Conservation (phyloP, 1,284 basidiomycete genomes). For the Phylloporus sp. region DNA sequence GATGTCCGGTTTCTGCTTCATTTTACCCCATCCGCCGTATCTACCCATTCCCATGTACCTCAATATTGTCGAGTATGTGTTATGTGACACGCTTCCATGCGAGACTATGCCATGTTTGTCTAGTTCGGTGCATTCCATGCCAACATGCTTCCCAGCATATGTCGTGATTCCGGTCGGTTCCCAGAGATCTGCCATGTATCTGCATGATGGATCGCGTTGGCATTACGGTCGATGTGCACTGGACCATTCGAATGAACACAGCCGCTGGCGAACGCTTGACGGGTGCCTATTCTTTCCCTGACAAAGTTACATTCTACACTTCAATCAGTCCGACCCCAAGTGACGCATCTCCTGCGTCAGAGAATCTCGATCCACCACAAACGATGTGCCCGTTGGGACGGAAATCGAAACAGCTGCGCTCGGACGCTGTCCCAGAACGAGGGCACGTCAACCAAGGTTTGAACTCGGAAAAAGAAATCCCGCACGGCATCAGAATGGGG, state of each 20-base stretch:
- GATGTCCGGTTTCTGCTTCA: constrained; percentile 28
- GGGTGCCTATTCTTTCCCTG: constrained; percentile 19
- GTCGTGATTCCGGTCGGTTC: constrained; percentile 19
- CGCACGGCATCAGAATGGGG: constrained; percentile 2
- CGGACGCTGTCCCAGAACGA: background rate
- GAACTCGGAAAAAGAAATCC: background rate
- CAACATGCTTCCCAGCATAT: constrained; percentile 13
- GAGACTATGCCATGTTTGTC: constrained; percentile 12
- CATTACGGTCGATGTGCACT: background rate
- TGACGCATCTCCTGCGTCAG: constrained; percentile 1
- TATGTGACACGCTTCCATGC: constrained; percentile 27
- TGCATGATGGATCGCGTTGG: background rate
- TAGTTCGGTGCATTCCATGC: constrained; percentile 14
- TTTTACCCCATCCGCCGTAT: constrained; percentile 16
- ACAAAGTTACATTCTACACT: constrained; percentile 26
- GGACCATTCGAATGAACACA: constrained; percentile 24
- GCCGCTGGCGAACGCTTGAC: constrained; percentile 20
- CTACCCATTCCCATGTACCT: constrained; percentile 34
- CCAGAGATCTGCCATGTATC: constrained; percentile 15
- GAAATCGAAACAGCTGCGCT: background rate
- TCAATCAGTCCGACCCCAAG: constrained; percentile 27
- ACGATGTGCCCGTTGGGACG: background rate
- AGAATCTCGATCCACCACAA: background rate
- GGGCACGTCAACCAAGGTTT: constrained; percentile 7
- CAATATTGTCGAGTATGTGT: constrained; percentile 17